Base-by-base conservation (phyloP, 2,329 filamentous ascomycete species). In the Ceratocystis cacaofunesta region DNA sequence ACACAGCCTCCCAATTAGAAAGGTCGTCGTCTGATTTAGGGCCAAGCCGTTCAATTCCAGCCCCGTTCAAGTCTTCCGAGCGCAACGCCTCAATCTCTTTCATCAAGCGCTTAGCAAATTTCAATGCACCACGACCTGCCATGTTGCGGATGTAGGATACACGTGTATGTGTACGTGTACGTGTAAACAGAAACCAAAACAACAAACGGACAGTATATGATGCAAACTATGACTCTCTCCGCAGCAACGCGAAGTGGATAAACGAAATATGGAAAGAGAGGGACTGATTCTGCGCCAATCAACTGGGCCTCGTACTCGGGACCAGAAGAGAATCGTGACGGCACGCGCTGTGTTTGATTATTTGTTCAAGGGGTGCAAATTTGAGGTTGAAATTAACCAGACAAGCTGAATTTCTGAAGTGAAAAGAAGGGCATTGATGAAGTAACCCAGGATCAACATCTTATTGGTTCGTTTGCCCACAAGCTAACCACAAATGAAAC, bases 1-100 rank as follows among this genome's bases (percentile, higher is more conserved):
- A 78, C 63, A 86, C 81, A 32, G 82, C 79, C 73, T 84, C 78
- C 81, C 84, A 85, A 61, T 73, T 73, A 68, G 85, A 74, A 65
- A 86, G 73, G 71, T 83, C 78, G n/a, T 78, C 78, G 68, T 83
- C 82, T 68, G 72, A 72, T 46, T 78, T 75, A 25, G 83, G 81
- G 0, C 81, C 82, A 3, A 86, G 79, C 12, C 83, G 77, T 75
- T 85, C 82, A 69, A 86, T 82, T 58, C 73, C 72, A 68, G 76
- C 72, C 71, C 84, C 82, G 28, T 60, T 46, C 7, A 61, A 17
- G 36, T 62, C 50, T 43, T 43, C n/a, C 68, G 72, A 74, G 69
- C 76, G 75, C 80, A 78, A 84, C 44, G 74, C 75, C 41, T 79
- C 78, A 63, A 86, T 75, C 73, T 86, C 84, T 71, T 80, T 81